phyloP scores from a whole-genome alignment of 208 protist species.

The Blastocrithidia nonstop region DNA sequence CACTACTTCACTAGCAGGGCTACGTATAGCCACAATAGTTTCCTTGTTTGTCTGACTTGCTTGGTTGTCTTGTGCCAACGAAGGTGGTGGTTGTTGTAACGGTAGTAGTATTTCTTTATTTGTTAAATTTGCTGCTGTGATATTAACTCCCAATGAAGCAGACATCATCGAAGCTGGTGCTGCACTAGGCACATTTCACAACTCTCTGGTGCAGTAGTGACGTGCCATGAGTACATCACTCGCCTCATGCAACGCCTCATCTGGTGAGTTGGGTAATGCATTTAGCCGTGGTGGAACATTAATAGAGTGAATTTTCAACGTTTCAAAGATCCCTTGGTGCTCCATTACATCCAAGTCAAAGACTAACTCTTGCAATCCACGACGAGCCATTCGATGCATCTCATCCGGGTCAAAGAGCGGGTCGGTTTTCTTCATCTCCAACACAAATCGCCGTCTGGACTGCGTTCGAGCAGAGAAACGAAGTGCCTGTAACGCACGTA shows the following conservation, averaged over 20 bases:
- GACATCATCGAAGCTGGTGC: conserved; percentile 4
- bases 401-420: conserved; percentile 47
- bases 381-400: conserved; percentile 37
- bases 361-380: conserved; percentile 44
- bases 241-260: conserved; percentile 14
- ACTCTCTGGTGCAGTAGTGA: conserved; percentile 33
- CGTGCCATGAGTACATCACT: conserved; percentile 49
- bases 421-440: conserved; percentile 53
- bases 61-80: background rate
- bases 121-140: conserved; percentile 4
- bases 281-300: conserved; percentile 3
- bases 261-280: background rate
- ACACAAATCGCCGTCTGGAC: conserved; percentile 41
- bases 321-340: conserved; percentile 70
- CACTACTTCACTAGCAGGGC: background rate
- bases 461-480: conserved; percentile 42
- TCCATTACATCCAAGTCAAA: conserved; percentile 63
- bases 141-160: background rate
- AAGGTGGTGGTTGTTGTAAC: background rate
- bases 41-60: background rate
- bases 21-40: too few species aligned
- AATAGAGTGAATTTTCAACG: conserved; percentile 41
- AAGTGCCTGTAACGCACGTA: conserved; percentile 63
- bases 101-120: conserved; percentile 1
- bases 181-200: too few species aligned